Percentiles rank a stretch among this genome's conserved stretches.
Evolutionary conservation across 2,329 filamentous ascomycete species (phyloP).

Genomic region (Xylaria digitata): DNA sequence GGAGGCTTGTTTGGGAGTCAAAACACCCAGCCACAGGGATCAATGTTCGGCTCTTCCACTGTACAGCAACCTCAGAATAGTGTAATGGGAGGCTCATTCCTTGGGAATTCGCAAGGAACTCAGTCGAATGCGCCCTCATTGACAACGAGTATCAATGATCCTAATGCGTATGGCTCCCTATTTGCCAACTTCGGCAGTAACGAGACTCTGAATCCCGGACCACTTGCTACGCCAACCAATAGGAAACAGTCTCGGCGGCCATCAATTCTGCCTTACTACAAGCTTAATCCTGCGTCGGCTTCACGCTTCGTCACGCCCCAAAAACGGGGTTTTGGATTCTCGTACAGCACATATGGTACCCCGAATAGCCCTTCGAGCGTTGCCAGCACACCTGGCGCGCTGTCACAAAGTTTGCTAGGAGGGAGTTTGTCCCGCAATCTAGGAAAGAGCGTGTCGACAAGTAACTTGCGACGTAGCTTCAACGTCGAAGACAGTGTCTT

Average conservation of each 20-base stretch:
- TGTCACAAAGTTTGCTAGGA: conserved; percentile 75
- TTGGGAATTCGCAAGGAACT: conserved; percentile 64
- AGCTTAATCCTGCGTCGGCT: conserved; percentile 83
- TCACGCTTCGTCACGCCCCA: conserved; percentile 85
- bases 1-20: conserved; percentile 66
- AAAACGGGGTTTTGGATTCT: conserved; percentile 89
- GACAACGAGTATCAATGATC: conserved; percentile 82
- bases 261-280: conserved; percentile 86
- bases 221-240: conserved; percentile 88
- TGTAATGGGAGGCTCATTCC: conserved; percentile 65
- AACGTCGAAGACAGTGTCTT: conserved; percentile 88
- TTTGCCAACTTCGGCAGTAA: conserved; percentile 77
- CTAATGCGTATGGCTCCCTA: conserved; percentile 91
- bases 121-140: conserved; percentile 71
- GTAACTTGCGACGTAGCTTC: conserved; percentile 84
- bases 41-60: conserved; percentile 60
- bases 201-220: conserved; percentile 79
- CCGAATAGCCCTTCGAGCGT: conserved; percentile 76
- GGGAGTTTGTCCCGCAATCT: conserved; percentile 77
- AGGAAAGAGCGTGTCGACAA: conserved; percentile 89
- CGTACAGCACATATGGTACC: conserved; percentile 90
- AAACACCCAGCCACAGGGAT: conserved; percentile 57
- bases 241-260: conserved; percentile 80
- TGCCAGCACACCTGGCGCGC: conserved; percentile 74
- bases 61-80: conserved; percentile 63